phyloP scores from a whole-genome alignment of 2,329 filamentous ascomycete species.

The Calonectria naviculata region DNA sequence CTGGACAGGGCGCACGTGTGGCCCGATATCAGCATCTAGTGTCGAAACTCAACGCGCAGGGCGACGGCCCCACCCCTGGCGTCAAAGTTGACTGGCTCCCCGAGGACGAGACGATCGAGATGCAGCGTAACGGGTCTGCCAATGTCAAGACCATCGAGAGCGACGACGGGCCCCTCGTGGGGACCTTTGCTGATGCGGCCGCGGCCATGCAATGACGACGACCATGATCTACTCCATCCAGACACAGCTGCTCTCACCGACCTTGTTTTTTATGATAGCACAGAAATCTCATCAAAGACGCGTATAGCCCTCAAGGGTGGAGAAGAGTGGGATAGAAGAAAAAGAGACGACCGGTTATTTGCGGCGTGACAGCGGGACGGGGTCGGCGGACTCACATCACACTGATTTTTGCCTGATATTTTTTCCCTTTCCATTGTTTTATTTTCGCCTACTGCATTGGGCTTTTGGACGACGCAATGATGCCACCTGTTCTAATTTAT shows the following conservation, averaged over 20 bases:
- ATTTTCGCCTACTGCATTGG: not conserved
- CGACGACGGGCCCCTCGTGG: conserved; percentile 60
- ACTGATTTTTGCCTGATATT: not conserved
- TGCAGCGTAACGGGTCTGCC: conserved; percentile 51
- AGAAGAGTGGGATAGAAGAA: conserved; percentile 3
- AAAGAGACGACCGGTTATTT: conserved; percentile 2
- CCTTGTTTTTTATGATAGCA: not conserved
- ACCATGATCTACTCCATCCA: conserved; percentile 11
- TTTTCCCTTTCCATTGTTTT: not conserved
- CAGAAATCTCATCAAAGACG: not conserved
- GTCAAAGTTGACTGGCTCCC: conserved; percentile 67
- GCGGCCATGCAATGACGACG: conserved; percentile 57
- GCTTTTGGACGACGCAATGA: not conserved
- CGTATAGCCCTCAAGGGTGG: not conserved
- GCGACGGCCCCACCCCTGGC: conserved; percentile 50
- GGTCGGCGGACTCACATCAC: conserved; percentile 2
- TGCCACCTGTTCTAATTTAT: conserved; percentile 5
- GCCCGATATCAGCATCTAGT: conserved; percentile 72
- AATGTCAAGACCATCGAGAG: conserved; percentile 48
- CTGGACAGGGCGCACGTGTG: conserved; percentile 66
- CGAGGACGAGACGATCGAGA: conserved; percentile 61
- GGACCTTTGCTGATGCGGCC: conserved; percentile 70
- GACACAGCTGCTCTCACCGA: not conserved
- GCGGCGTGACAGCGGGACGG: not conserved
- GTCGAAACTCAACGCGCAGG: conserved; percentile 65